Base-by-base conservation (phyloP, 225 moss, liverwort and hornwort genomes). In the Takakia lepidozioides region DNA sequence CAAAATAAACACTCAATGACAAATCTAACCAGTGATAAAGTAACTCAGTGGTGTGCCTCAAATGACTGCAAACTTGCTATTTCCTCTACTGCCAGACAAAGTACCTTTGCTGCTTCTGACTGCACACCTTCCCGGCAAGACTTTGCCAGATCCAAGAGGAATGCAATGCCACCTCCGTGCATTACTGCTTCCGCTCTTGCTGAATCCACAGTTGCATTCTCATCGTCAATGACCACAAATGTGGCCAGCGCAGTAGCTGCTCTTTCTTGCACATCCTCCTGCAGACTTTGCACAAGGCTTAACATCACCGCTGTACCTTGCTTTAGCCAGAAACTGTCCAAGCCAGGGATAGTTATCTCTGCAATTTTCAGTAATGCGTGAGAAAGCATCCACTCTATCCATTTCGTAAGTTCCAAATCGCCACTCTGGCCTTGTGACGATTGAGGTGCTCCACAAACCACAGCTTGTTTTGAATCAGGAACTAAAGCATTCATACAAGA, bases 101-200 rank as follows among this genome's bases (percentile, higher is more conserved):
- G 26, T 63, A 92, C 92, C 87, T 92, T 92, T 25, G 92, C 92
- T 64, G 92, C 87, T 71, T 92, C 92, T 27, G 87, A 82, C 60
- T 92, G 92, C 47, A 92, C 75, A 36, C 84, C 84, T 72, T 92
- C 92, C 10, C 87, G 68, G 52, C 78, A 70, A 52, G 92, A 87
- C 67, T 87, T 92, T 29, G 92, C 87, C 19, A 92, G 78, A 61
- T 69, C 64, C 49, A 92, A 63, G 19, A 92, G 80, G 52, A 74
- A 74, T 42, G 84, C 84, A 58, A 92, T 87, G 53, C 92, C 92
- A 54, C 92, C 87, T 27, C 82, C 87, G 28, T 82, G 73, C 87
- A 92, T 87, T 25, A 92, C 92, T 13, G 92, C 82, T 74, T 92
- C 92, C 19, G 92, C 92, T 60, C 87, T 73, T 38, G 68, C 76